Evolutionary conservation across 768 basidiomycete genomes (phyloP).

Genomic region (Trametes sanguinea): DNA sequence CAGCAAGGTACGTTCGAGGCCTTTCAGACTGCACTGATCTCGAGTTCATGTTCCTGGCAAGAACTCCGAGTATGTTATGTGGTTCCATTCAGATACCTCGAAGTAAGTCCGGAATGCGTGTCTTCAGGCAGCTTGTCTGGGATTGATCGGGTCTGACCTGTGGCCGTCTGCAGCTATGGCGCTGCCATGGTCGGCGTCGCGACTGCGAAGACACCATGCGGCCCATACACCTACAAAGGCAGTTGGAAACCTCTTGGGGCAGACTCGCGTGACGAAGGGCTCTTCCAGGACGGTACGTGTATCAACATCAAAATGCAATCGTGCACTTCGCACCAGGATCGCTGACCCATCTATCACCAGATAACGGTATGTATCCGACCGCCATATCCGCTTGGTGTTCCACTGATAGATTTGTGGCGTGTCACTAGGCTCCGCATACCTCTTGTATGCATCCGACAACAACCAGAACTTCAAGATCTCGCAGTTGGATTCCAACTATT

Average conservation of each 20-base stretch:
- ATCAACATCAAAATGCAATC: too few relatives aligned
- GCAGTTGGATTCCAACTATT: constrained; percentile 56
- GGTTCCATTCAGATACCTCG: constrained; percentile 67
- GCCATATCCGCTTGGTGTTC: too few relatives aligned
- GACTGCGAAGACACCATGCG: constrained; percentile 58
- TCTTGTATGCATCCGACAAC: constrained; percentile 66
- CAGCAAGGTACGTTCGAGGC: constrained; percentile 39
- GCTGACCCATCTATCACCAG: neutral
- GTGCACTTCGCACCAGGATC: too few relatives aligned
- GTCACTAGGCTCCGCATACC: constrained; percentile 45
- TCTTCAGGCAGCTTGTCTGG: neutral
- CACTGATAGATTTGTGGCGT: too few relatives aligned
- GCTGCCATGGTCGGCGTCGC: constrained; percentile 66
- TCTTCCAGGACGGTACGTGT: constrained; percentile 56
- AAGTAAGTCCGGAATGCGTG: constrained; percentile 41
- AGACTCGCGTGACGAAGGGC: constrained; percentile 59
- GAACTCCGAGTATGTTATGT: constrained; percentile 69
- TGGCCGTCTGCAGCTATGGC: constrained; percentile 48
- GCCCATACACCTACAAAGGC: constrained; percentile 57
- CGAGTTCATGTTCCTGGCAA: constrained; percentile 23
- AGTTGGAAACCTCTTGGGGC: constrained; percentile 60
- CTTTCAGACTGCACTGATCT: neutral
- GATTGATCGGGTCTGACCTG: neutral
- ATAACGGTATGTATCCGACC: neutral
- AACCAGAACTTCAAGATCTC: constrained; percentile 73